Conservation (phyloP, 2,329 filamentous ascomycete genomes). For the Phaeosphaeria sp. region DNA sequence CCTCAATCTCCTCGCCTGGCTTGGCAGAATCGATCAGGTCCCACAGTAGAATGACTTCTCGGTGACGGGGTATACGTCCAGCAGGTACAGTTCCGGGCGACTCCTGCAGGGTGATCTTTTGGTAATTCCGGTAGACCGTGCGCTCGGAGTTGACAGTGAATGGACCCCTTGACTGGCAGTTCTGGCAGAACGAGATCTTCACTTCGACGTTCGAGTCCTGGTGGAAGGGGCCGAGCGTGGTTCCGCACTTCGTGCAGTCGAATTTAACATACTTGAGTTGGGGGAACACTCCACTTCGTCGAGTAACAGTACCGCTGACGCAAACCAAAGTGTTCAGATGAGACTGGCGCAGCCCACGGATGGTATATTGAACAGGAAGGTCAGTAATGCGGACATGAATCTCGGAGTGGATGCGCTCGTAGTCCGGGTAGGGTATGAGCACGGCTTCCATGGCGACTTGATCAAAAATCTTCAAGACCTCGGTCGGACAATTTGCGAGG, state of each 20-base stretch:
- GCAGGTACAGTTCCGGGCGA: conserved; percentile 96
- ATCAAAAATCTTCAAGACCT: conserved; percentile 95
- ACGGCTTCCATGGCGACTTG: conserved; percentile 97
- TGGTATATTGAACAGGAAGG: conserved; percentile 90
- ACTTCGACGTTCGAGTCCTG: conserved; percentile 97
- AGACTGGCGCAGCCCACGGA: conserved; percentile 91
- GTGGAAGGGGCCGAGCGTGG: conserved; percentile 92
- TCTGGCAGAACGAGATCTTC: conserved; percentile 94
- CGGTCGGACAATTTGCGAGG: conserved; percentile 91
- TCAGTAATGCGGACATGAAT: conserved; percentile 98
- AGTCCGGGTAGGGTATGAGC: conserved; percentile 94
- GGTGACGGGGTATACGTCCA: conserved; percentile 87
- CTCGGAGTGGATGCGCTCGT: conserved; percentile 95
- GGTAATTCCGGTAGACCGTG: conserved; percentile 98
- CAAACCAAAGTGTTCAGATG: conserved; percentile 96
- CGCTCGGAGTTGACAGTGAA: conserved; percentile 97
- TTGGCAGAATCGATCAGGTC: conserved; percentile 97
- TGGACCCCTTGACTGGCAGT: conserved; percentile 91
- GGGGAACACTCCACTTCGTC: conserved; percentile 92
- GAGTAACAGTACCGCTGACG: conserved; percentile 93
- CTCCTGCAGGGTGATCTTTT: conserved; percentile 96
- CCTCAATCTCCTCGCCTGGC: conserved; percentile 95
- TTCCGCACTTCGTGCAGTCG: conserved; percentile 90
- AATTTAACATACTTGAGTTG: conserved; percentile 99
- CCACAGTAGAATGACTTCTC: conserved; percentile 95